Evolutionary conservation across 2,329 filamentous ascomycete genomes (phyloP), one percentile per base, ranked within the genome.

Genomic region (Pseudogymnoascus sp.): DNA sequence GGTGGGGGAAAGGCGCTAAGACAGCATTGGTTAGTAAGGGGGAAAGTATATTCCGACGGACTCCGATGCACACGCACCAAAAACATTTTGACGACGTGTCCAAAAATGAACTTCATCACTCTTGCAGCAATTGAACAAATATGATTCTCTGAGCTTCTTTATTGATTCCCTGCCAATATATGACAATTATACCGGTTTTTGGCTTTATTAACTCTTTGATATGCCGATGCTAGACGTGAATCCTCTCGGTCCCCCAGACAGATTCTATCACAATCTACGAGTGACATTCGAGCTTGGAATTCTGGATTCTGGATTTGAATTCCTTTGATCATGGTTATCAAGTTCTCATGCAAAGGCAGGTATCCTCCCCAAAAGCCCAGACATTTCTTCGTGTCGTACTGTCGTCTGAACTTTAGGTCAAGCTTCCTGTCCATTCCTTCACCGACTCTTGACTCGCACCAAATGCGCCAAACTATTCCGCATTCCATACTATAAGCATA

Each of bases 221-320:
- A 34, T 29, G 6, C 8, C 47, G n/a, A 34, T 57, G 26, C 26
- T 34, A 16, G 26, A 18, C 26, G 47, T 57, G 47, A 31, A 57
- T 57, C 47, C n/a, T 34, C n/a, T 31, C 26, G 26, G 11, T 4
- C 26, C 21, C 7, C 29, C 29, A 18, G 26, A 57, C 51, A 34
- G 51, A 57, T 34, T 57, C 51, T 34, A 57, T 57, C 26, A 57
- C 51, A 57, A 34, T 57, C 51, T 57, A 57, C 51, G 51, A 34
- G n/a, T n/a, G n/a, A 57, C 7, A 57, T 57, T 34, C 29, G 45
- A 34, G 51, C 29, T 57, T 57, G 51, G 51, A 18, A 34, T 18
- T 4, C 2, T 18, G 26, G 51, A 18, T 34, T 34, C 51, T 14
- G 5, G n/a, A 18, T 57, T 21, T 4, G 5, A 34, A 34, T 34